phyloP scores from a whole-genome alignment of 2,329 filamentous ascomycete genomes.

The Monascus ruber region DNA sequence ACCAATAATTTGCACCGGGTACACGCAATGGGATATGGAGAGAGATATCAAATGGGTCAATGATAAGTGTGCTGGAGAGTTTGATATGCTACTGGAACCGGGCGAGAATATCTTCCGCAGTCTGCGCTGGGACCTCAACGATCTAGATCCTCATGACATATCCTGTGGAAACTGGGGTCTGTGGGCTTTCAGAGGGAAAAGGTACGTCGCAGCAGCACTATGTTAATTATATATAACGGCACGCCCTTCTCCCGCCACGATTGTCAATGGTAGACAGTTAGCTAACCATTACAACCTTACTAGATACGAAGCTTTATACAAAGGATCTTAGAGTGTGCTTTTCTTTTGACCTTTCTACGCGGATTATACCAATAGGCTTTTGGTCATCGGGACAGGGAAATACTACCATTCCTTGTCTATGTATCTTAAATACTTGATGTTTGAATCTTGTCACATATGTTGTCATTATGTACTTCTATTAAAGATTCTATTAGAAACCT shows the following conservation, averaged over 20 bases:
- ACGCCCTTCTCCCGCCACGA: not conserved
- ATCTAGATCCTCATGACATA: slow-evolving; percentile 84
- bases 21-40: slow-evolving; percentile 91
- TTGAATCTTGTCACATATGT: too few relatives aligned
- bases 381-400: too few relatives aligned
- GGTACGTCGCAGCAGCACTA: slow-evolving; percentile 43
- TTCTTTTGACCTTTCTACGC: too few relatives aligned
- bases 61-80: slow-evolving; percentile 76
- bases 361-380: too few relatives aligned
- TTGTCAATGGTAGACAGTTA: not conserved
- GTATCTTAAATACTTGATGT: too few relatives aligned
- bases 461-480: too few relatives aligned
- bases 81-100: slow-evolving; percentile 82
- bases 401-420: too few relatives aligned
- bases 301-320: slow-evolving; percentile 31
- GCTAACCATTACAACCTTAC: slow-evolving; percentile 3
- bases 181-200: slow-evolving; percentile 95
- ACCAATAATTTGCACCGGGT: slow-evolving; percentile 87
- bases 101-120: slow-evolving; percentile 92
- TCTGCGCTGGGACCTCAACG: slow-evolving; percentile 92
- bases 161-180: slow-evolving; percentile 95
- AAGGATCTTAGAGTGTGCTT: slow-evolving; percentile 9
- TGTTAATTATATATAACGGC: not conserved
- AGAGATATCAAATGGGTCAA: slow-evolving; percentile 83
- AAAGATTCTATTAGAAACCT: too few relatives aligned